Percentiles rank a stretch among this genome's conserved stretches.
phyloP scores from a whole-genome alignment of 1,284 basidiomycete species.

The Sporisorium sorghi region DNA sequence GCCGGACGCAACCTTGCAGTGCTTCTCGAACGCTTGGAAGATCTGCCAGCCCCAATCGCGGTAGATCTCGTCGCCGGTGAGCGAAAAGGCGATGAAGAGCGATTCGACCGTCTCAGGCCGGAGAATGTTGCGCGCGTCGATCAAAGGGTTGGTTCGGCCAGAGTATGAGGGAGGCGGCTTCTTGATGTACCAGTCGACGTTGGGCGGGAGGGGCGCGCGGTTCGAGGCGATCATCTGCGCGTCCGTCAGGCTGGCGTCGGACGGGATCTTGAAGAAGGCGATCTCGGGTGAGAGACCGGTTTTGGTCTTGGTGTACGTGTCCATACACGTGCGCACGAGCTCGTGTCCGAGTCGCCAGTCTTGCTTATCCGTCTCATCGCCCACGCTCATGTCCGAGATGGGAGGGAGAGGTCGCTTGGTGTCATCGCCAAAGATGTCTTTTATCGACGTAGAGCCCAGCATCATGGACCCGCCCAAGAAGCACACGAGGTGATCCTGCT shows the following conservation, averaged over 20 bases:
- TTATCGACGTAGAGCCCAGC: conserved; percentile 76
- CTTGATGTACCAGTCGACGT: conserved; percentile 67
- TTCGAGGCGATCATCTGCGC: conserved; percentile 26
- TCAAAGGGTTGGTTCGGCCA: conserved; percentile 71
- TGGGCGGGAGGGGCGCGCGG: conserved; percentile 24
- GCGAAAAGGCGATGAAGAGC: conserved; percentile 84
- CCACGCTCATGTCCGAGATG: conserved; percentile 74
- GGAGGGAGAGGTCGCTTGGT: conserved; percentile 40
- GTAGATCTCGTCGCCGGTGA: conserved; percentile 85
- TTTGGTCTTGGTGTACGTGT: conserved; percentile 80
- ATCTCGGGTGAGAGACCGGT: conserved; percentile 75
- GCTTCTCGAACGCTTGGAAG: conserved; percentile 87
- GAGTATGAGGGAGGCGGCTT: conserved; percentile 44
- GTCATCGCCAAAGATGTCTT: conserved; percentile 34
- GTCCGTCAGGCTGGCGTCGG: conserved; percentile 30
- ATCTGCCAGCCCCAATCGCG: conserved; percentile 89
- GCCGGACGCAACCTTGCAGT: conserved; percentile 80
- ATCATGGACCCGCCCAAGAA: conserved; percentile 92
- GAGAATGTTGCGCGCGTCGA: conserved; percentile 85
- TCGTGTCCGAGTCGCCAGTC: conserved; percentile 87
- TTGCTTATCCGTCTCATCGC: conserved; percentile 73
- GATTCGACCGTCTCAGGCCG: conserved; percentile 95
- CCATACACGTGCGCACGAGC: conserved; percentile 85
- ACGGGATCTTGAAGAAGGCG: conserved; percentile 56
- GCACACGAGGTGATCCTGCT: conserved; percentile 96